phyloP scores from a whole-genome alignment of 495 filamentous ascomycete genomes.

The Hyaloscypha hepaticicola region DNA sequence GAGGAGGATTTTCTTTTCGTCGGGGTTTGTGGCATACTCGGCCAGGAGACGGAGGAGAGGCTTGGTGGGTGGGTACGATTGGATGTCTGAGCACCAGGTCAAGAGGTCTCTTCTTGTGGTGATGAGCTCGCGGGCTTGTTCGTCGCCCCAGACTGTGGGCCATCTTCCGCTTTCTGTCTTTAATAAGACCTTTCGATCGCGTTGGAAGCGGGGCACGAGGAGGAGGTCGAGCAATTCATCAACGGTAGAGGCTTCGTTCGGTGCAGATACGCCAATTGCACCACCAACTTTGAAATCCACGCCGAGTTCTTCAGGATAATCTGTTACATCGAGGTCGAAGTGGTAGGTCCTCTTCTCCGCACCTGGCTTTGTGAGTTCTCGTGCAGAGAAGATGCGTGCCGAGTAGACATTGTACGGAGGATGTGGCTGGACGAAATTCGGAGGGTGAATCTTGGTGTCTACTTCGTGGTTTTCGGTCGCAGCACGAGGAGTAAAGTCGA shows the following conservation, averaged over 20 bases:
- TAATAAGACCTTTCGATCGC: slow-evolving; percentile 77
- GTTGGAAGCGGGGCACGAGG: slow-evolving; percentile 69
- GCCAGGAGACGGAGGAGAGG: slow-evolving; percentile 80
- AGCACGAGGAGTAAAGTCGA: slow-evolving; percentile 38
- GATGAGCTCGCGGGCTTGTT: slow-evolving; percentile 73
- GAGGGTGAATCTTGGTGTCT: slow-evolving; percentile 62
- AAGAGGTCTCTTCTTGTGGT: slow-evolving; percentile 89
- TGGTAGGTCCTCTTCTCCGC: slow-evolving; percentile 96
- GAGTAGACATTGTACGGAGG: slow-evolving; percentile 88
- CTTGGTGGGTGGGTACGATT: slow-evolving; percentile 90
- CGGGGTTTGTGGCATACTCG: slow-evolving; percentile 74
- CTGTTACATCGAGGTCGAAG: slow-evolving; percentile 93
- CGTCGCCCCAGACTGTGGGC: slow-evolving; percentile 99
- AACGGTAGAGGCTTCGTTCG: slow-evolving; percentile 75
- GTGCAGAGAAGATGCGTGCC: slow-evolving; percentile 74
- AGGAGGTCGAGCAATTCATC: slow-evolving; percentile 82
- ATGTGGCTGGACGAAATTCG: slow-evolving; percentile 91
- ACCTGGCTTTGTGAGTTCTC: slow-evolving; percentile 86
- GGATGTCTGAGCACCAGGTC: slow-evolving; percentile 93
- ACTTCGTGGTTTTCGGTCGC: slow-evolving; percentile 34
- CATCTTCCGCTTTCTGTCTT: slow-evolving; percentile 80
- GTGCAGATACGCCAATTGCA: slow-evolving; percentile 88
- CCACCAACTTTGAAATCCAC: slow-evolving; percentile 96
- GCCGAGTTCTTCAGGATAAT: slow-evolving; percentile 83
- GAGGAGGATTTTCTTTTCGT: slow-evolving; percentile 82